A percentile compares a stretch with the other conserved stretches of the same genome.
Conservation (phyloP, 2,329 filamentous ascomycete genomes). For the Volutella citrinella region DNA sequence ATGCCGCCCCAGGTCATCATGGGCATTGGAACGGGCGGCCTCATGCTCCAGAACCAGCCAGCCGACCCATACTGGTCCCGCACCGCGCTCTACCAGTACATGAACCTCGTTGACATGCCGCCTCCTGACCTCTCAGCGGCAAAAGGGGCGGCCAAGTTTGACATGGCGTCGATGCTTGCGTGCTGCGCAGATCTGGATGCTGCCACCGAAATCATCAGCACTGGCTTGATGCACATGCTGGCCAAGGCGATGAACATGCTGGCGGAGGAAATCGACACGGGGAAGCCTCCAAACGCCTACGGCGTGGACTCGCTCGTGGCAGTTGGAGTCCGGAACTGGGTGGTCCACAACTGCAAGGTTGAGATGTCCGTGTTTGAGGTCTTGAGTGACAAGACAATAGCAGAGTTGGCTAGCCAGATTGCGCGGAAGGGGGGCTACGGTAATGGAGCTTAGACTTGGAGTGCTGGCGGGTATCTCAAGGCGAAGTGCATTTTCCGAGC, state of each 20-base stretch:
- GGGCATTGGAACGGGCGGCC: slow-evolving; percentile 52
- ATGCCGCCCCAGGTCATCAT: slow-evolving; percentile 49
- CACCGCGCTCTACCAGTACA: slow-evolving; percentile 45
- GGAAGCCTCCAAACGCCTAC: slow-evolving; percentile 40
- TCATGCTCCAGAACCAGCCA: slow-evolving; percentile 49
- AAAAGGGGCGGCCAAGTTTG: slow-evolving; percentile 12
- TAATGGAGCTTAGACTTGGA: slow-evolving; percentile 6
- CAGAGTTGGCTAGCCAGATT: slow-evolving; percentile 35
- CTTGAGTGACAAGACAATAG: slow-evolving; percentile 40
- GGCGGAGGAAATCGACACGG: slow-evolving; percentile 41
- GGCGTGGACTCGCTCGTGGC: slow-evolving; percentile 53
- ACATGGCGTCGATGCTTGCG: slow-evolving; percentile 33
- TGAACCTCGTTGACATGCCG: slow-evolving; percentile 47
- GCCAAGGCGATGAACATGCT: slow-evolving; percentile 44
- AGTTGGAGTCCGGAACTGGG: slow-evolving; percentile 51
- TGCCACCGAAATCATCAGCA: slow-evolving; percentile 33
- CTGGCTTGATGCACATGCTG: slow-evolving; percentile 38
- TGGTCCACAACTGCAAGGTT: slow-evolving; percentile 41
- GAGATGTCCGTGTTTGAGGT: slow-evolving; percentile 48
- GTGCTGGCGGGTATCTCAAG: not conserved
- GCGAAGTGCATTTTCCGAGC: too few relatives aligned
- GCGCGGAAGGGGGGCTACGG: slow-evolving; percentile 31
- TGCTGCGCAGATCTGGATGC: slow-evolving; percentile 24
- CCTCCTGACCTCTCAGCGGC: slow-evolving; percentile 23
- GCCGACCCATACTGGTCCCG: slow-evolving; percentile 54